Evolutionary conservation across 1,284 basidiomycete species (phyloP).

Genomic region (Vanrija sp.): DNA sequence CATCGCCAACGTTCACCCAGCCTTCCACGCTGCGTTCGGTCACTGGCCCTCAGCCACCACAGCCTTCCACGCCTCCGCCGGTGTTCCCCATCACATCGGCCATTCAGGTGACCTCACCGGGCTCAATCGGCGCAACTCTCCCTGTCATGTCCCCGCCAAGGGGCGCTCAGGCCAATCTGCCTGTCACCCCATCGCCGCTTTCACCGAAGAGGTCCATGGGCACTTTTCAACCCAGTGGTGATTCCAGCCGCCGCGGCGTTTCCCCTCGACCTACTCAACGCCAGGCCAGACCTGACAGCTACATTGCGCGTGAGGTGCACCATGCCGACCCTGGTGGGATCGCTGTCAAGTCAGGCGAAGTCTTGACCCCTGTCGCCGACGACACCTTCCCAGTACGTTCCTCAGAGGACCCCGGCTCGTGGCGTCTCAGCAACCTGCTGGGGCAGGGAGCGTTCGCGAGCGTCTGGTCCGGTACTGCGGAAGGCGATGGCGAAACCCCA

Average conservation of each 20-base stretch:
- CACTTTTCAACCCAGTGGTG: background rate
- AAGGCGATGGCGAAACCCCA: constrained; percentile 22
- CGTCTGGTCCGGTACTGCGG: constrained; percentile 67
- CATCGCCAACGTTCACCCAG: constrained; percentile 3
- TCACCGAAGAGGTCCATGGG: no score
- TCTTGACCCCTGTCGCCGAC: constrained; percentile 19
- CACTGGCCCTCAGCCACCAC: constrained; percentile 3
- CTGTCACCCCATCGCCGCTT: no score
- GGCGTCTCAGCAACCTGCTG: constrained; percentile 57
- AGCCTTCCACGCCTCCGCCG: background rate
- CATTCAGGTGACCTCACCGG: no score
- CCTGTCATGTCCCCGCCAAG: no score
- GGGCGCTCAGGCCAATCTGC: no score
- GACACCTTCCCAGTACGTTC: constrained; percentile 10
- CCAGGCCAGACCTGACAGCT: background rate
- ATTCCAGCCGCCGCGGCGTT: background rate
- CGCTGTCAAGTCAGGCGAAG: constrained; percentile 23
- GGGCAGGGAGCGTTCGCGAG: constrained; percentile 71
- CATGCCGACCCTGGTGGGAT: constrained; percentile 13
- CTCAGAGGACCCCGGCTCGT: constrained; percentile 15
- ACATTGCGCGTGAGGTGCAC: constrained; percentile 10
- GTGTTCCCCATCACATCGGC: no score
- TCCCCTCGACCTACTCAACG: background rate
- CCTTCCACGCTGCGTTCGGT: constrained; percentile 11
- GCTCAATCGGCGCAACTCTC: no score